A percentile compares a stretch with the other conserved stretches of the same genome.
Evolutionary conservation across 2,329 filamentous ascomycete genomes (phyloP).

Genomic region (Bertia moriformis): DNA sequence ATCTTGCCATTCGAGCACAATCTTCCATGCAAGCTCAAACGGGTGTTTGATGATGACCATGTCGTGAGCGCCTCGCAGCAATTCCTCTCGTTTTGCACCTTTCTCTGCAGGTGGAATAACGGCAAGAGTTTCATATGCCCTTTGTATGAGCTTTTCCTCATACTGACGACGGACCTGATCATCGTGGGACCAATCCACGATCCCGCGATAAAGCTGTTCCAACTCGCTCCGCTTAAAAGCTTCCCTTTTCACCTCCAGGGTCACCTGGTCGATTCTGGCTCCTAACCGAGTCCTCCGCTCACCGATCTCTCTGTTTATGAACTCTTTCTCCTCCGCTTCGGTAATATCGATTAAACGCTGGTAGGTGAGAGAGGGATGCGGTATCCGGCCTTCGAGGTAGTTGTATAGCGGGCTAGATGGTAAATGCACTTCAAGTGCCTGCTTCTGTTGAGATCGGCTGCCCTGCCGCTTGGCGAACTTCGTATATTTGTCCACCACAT

Average conservation of each 20-base stretch:
- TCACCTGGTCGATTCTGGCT: conserved; percentile 51
- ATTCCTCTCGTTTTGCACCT: conserved; percentile 38
- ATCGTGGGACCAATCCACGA: conserved; percentile 58
- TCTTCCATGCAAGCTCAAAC: conserved; percentile 52
- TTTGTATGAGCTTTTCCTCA: conserved; percentile 55
- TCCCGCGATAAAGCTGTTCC: conserved; percentile 45
- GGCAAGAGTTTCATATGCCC: conserved; percentile 45
- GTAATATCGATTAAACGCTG: conserved; percentile 49
- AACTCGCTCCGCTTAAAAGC: conserved; percentile 43
- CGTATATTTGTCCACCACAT: conserved; percentile 49
- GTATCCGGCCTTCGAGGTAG: conserved; percentile 51
- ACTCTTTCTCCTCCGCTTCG: conserved; percentile 54
- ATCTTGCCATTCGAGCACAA: conserved; percentile 58
- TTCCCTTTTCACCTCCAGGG: conserved; percentile 51
- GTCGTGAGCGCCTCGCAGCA: conserved; percentile 46
- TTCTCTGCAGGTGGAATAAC: conserved; percentile 41
- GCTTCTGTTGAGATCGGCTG: conserved; percentile 40
- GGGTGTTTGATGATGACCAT: conserved; percentile 65
- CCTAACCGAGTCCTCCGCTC: conserved; percentile 55
- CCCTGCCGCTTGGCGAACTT: conserved; percentile 44
- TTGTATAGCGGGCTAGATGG: conserved; percentile 50
- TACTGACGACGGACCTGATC: conserved; percentile 51
- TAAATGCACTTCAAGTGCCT: conserved; percentile 42
- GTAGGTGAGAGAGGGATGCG: conserved; percentile 48
- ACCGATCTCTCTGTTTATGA: conserved; percentile 54